Base-by-base conservation (phyloP, 2,329 filamentous ascomycete genomes). In the Aureobasidium namibiae region DNA sequence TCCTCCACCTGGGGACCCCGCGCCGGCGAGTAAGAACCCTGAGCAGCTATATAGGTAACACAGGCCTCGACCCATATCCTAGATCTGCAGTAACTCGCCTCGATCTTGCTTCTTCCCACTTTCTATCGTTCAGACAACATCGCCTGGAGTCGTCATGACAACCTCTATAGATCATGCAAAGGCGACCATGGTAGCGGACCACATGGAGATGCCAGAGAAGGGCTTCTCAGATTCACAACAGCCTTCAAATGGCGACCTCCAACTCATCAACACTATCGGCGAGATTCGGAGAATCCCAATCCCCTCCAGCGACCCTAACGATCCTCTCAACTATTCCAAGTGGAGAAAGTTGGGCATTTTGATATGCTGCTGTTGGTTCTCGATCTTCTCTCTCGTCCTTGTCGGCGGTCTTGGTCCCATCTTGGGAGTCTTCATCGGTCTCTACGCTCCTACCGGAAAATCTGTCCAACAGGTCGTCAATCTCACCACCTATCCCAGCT, bases 331-430 rank as follows among this genome's bases (percentile, higher is more conserved):
- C 60, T 59, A 69, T 24, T 57, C 64, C 14, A 67, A 65, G 57
- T 67, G 63, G 65, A 64, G 64, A 4, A 72, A 72, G 49, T 59
- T 68, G 11, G 60, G 67, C 4, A 66, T 70, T 21, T 62, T 71
- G 11, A 44, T 67, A 9, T 63, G 64, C 42, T 69, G 67, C 57
- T 70, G 69, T 56, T 70, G 68, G 67, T 71, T 69, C 56, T 67
- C 62, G 3, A 65, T 69, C 48, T 67, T 69, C 60, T 65, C 64
- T 2, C 60, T 81, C 73, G 78, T 78, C 39, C 73, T 81, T 50
- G 74, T 80, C 45, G 78, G 79, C 67, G 79, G 79, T 59, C 70
- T 81, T 4, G 79, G 73, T 3, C 64, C 72, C 0, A 71, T 75
- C 33, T 64, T 75, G 11, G 65, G 64, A 1, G 64, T 68, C 16